Evolutionary conservation across 2,329 filamentous ascomycete species (phyloP).

Genomic region (Fusarium citri): DNA sequence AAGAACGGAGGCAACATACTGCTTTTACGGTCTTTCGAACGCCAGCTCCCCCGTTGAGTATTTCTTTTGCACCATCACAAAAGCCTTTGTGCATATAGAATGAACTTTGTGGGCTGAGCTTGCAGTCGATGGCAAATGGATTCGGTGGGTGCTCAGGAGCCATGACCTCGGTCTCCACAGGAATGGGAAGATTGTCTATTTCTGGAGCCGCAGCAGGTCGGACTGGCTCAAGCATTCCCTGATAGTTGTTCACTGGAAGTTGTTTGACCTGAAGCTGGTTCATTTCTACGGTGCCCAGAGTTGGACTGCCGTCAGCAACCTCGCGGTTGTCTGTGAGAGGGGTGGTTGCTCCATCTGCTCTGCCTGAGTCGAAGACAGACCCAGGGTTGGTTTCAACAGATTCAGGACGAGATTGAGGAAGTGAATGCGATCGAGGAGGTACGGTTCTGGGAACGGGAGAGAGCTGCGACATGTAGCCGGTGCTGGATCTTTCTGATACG

Average conservation of each 20-base stretch:
- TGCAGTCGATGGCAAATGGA: slow-evolving; percentile 51
- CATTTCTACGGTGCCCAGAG: slow-evolving; percentile 40
- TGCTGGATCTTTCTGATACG: slow-evolving; percentile 36
- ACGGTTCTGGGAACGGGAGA: slow-evolving; percentile 27
- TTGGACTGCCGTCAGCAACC: slow-evolving; percentile 42
- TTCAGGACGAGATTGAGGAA: slow-evolving; percentile 43
- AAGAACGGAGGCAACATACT: slow-evolving; percentile 47
- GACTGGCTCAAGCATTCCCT: slow-evolving; percentile 21
- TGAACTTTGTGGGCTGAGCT: slow-evolving; percentile 59
- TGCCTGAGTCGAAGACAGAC: slow-evolving; percentile 42
- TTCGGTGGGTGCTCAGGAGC: slow-evolving; percentile 33
- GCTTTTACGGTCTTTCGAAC: slow-evolving; percentile 64
- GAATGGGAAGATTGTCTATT: slow-evolving; percentile 44
- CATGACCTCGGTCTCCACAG: slow-evolving; percentile 37
- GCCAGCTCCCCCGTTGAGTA: slow-evolving; percentile 60
- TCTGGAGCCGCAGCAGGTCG: slow-evolving; percentile 24
- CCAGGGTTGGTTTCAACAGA: slow-evolving; percentile 42
- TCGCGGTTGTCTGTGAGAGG: slow-evolving; percentile 39
- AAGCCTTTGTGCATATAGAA: slow-evolving; percentile 66
- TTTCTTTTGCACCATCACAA: slow-evolving; percentile 65
- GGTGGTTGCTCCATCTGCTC: slow-evolving; percentile 35
- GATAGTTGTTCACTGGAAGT: slow-evolving; percentile 31
- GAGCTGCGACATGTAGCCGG: slow-evolving; percentile 32
- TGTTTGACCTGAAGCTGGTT: slow-evolving; percentile 33
- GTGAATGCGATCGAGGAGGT: slow-evolving; percentile 31